Base-by-base conservation (phyloP, 2,329 filamentous ascomycete genomes). In the Cladosporium halotolerans region DNA sequence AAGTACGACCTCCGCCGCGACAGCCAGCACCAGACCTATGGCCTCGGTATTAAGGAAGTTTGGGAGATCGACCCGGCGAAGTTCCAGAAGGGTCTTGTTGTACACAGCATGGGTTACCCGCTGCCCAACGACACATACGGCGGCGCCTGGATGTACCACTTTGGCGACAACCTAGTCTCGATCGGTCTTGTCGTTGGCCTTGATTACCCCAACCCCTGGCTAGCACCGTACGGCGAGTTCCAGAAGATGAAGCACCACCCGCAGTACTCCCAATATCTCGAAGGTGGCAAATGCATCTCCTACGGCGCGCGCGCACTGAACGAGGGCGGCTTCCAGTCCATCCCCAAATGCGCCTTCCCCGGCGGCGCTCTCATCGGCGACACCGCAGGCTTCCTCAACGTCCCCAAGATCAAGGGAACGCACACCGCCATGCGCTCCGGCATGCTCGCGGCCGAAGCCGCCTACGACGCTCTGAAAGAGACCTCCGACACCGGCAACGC, bases 91-190 rank as follows among this genome's bases (percentile, higher is more conserved):
- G 93, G 93, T 50, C 77, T 92, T 61, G 82, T 97, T 43, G 82
- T 85, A 3, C 93, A 99, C 74, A 88, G 89, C 4, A 83, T 99
- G 84, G 93, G 93, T 16, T 97, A 95, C 66, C 93, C 93, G 16
- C 74, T 99, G 42, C 82, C 89, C 13, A 82, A 79, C 62, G 86
- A 97, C 67, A 93, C 91, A 8, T 99, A 99, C 68, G 93, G 93
- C 61, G 93, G 93, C 60, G 90, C 88, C n/a, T 99, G 90, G 85
- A 91, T 99, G 88, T 99, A 99, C 68, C 93, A 99, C 72, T 99
- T 97, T 71, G 93, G 91, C 36, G 92, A 99, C 63, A 99, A 97
- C 72, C 81, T 97, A 63, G 92, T 99, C 56, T 90, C 85, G 61
- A 79, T 99, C 53, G 93, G 93, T 19, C 78, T 97, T 14, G 93